Conservation (phyloP, 345 rosid genomes). For the Dipteronia sinensis region DNA sequence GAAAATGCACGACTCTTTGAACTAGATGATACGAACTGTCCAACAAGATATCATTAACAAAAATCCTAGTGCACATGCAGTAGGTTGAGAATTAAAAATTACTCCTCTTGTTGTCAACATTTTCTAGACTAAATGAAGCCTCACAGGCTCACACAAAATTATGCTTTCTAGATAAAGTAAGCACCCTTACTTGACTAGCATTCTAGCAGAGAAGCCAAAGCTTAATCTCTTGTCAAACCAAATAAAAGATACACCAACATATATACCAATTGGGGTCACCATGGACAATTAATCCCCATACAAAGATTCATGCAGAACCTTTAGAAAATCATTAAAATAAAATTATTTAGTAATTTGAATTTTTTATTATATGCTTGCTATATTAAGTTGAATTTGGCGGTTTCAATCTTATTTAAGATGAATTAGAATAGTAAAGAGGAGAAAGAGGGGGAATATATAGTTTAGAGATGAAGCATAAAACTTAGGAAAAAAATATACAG, state of each 20-base stretch:
- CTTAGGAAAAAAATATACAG: too few species aligned
- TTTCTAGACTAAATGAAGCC: slow-evolving; percentile 1
- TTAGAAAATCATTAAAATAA: too few species aligned
- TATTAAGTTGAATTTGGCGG: too few species aligned
- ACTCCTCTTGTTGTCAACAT: not conserved
- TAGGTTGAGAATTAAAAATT: not conserved
- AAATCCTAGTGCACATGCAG: not conserved
- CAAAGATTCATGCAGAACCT: not conserved
- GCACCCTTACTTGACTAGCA: not conserved
- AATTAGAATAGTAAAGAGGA: too few species aligned
- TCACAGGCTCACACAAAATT: not conserved
- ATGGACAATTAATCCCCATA: not conserved
- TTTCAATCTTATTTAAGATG: too few species aligned
- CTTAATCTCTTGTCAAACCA: slow-evolving; percentile 4
- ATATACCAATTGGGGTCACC: not conserved
- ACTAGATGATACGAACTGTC: not conserved
- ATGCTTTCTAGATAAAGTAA: not conserved
- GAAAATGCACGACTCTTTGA: slow-evolving; percentile 10
- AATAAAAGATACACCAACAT: not conserved
- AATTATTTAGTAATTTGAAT: too few species aligned
- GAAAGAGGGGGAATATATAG: too few species aligned
- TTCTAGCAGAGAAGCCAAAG: slow-evolving; percentile 2
- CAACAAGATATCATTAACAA: not conserved
- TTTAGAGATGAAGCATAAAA: too few species aligned
- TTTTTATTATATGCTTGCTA: too few species aligned